A percentile compares a stretch with the other conserved stretches of the same genome.
Conservation (phyloP, 2,329 filamentous ascomycete species). For the Pseudopyrenochaeta lycopersici region DNA sequence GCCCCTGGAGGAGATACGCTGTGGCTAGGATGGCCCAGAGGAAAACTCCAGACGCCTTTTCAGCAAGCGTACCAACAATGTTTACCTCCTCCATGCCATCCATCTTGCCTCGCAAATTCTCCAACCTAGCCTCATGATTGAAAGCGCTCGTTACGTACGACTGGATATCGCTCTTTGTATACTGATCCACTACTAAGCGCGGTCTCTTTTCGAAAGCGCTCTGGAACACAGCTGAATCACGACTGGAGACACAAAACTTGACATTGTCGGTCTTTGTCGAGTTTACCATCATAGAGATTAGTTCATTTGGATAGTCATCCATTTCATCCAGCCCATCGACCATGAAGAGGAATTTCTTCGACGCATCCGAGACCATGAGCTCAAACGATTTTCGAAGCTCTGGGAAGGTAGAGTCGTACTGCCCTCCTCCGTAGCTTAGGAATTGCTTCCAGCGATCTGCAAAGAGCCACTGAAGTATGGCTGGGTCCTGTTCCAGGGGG, state of each 20-base stretch:
- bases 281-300: constrained; percentile 28
- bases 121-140: constrained; percentile 11
- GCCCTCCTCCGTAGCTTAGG: constrained; percentile 36
- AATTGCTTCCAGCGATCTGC: constrained; percentile 41
- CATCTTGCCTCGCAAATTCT: constrained; percentile 29
- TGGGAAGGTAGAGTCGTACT: constrained; percentile 27
- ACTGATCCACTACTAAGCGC: constrained; percentile 30
- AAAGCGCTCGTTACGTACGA: constrained; percentile 20
- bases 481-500: constrained; percentile 33
- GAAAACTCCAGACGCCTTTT: constrained; percentile 37
- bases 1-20: constrained; percentile 29
- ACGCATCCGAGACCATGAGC: constrained; percentile 34
- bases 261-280: constrained; percentile 36
- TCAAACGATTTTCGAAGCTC: constrained; percentile 37
- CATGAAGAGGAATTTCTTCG: constrained; percentile 44
- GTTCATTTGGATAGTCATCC: constrained; percentile 29
- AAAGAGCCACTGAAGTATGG: constrained; percentile 35
- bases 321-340: constrained; percentile 43
- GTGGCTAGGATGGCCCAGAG: constrained; percentile 39
- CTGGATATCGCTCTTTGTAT: constrained; percentile 29
- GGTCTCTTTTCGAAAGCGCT: constrained; percentile 33
- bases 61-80: constrained; percentile 28
- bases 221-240: constrained; percentile 28
- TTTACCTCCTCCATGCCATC: constrained; percentile 31
- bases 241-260: constrained; percentile 44